A percentile compares a stretch with the other conserved stretches of the same genome.
Evolutionary conservation across 2,329 filamentous ascomycete species (phyloP).

Genomic region (Exutisphaerella laricina): DNA sequence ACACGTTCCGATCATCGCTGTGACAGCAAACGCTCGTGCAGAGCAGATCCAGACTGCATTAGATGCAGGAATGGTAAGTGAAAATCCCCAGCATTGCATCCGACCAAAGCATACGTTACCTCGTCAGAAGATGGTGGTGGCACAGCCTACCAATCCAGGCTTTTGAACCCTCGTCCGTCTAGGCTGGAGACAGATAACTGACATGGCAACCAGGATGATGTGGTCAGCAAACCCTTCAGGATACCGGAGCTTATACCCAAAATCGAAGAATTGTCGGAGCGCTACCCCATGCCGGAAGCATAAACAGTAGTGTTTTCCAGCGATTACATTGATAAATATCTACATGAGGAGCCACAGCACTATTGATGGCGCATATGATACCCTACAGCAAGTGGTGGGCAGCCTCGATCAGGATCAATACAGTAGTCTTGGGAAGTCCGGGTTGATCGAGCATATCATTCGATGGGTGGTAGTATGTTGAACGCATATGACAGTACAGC

Average conservation of each 20-base stretch:
- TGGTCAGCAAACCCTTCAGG: conserved; percentile 48
- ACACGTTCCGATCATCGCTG: conserved; percentile 74
- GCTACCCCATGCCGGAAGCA: conserved; percentile 26
- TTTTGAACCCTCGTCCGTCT: not conserved
- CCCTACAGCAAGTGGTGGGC: not conserved
- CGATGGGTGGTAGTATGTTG: not conserved
- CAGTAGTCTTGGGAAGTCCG: not conserved
- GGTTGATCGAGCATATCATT: not conserved
- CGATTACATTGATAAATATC: not conserved
- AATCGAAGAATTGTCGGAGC: conserved; percentile 44
- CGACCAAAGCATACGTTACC: not conserved
- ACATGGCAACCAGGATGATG: conserved; percentile 39
- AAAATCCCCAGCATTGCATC: not conserved
- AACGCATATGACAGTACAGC: conserved; percentile 9
- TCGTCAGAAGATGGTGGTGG: not conserved
- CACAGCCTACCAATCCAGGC: conserved; percentile 1
- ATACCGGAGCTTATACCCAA: conserved; percentile 47
- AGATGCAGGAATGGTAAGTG: conserved; percentile 59
- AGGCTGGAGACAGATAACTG: conserved; percentile 11
- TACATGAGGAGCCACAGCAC: not conserved
- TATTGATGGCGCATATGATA: not conserved
- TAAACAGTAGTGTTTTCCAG: not conserved
- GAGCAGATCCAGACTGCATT: conserved; percentile 69
- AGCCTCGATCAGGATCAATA: not conserved
- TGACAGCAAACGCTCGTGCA: conserved; percentile 72